Base-by-base conservation (phyloP, 2,329 filamentous ascomycete species). In the Lojkania enalia region DNA sequence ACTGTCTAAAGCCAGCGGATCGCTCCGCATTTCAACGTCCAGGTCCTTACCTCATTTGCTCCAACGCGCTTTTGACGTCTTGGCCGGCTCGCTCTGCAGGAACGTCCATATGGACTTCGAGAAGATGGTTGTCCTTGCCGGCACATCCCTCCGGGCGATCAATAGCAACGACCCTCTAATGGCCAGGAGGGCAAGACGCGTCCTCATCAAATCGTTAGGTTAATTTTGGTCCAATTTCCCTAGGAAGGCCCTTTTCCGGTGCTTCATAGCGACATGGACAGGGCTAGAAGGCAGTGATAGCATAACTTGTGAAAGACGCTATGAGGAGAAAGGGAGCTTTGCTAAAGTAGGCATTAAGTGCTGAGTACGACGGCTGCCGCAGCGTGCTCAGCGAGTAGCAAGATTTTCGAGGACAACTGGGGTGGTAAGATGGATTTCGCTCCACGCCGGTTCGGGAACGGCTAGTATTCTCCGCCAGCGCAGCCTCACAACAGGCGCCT, bases 21-120 rank as follows among this genome's bases (percentile, higher is more conserved):
- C 58, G 57, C 58, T 60, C 62, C 63, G 61, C 58, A 55, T 57
- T 47, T 57, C 48, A 55, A 54, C 50, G 46, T 48, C 49, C 51
- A 52, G 49, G 49, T 48, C 47, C 47, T 55, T 55, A 36, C 50
- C 49, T 52, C 49, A 53, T 57, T 60, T 54, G 58, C 52, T 48
- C 38, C 20, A 32, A 23, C 45, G 49, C 36, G 46, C 43, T 42
- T 48, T 30, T 44, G 51, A 55, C 47, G 44, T 40, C 52, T 62
- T 62, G 57, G 55, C 56, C 20, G 37, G 36, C 38, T 39, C 39
- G 44, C 31, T 43, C 57, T 56, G 53, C 57, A 58, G 51, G 49
- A 59, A 56, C 50, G 46, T 46, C 44, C 29, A 51, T 42, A 48
- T 39, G 37, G 46, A 40, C 35, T 39, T 55, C 42, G 50, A 55